A percentile compares a stretch with the other conserved stretches of the same genome.
Conservation (phyloP, 305 asterid species). For the Fraxinus nigra region DNA sequence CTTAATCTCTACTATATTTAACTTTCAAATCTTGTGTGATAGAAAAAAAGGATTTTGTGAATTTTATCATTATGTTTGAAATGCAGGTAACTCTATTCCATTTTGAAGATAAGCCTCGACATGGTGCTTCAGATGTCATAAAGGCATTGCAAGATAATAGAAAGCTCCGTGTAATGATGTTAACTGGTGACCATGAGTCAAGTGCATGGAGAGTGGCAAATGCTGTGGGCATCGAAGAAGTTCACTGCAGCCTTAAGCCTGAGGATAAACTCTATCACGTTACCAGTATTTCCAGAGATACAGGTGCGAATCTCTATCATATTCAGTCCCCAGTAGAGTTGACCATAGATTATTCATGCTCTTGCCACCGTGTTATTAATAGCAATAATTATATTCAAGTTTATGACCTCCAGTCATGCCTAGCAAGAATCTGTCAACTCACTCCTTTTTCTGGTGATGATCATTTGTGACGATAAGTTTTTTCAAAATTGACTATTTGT, state of each 20-base stretch:
- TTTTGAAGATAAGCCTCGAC: conserved; percentile 88
- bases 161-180: conserved; percentile 80
- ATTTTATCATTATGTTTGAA: neutral
- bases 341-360: neutral
- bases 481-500: too few relatives aligned
- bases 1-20: neutral
- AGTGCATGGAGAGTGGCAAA: conserved; percentile 95
- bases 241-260: conserved; percentile 83
- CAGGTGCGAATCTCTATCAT: conserved; percentile 44
- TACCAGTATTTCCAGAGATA: conserved; percentile 70
- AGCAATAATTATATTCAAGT: neutral
- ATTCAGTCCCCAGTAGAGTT: conserved; percentile 8
- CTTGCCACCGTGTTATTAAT: neutral
- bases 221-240: conserved; percentile 86
- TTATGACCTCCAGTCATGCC: neutral
- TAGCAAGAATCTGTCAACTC: neutral
- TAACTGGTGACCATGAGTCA: conserved; percentile 95
- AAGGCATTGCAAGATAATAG: conserved; percentile 64
- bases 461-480: neutral
- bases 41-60: neutral
- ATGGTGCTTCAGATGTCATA: conserved; percentile 65
- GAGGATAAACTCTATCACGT: conserved; percentile 96
- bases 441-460: neutral
- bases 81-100: conserved; percentile 90
- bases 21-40: neutral